These are phyloP conservation scores for Marasmius oreades DNA, from an alignment of 1,284 basidiomycete species.

Conservation along the genomic window DNA sequence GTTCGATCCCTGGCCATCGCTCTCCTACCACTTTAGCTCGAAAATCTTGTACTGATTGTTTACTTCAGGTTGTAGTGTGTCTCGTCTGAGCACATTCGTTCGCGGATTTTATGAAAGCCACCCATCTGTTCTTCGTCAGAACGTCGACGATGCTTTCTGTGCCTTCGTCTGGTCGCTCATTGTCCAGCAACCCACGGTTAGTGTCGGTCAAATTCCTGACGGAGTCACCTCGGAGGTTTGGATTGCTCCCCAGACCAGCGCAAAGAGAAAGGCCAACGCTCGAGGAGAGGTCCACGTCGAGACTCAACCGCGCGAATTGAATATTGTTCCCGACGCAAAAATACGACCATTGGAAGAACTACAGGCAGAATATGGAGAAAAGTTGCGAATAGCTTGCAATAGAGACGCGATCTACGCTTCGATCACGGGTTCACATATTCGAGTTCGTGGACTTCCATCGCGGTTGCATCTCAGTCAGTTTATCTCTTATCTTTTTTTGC, in stretches of 20 bases:
- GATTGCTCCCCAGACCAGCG: slow-evolving; percentile 69
- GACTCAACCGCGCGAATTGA: slow-evolving; percentile 41
- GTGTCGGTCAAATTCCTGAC: slow-evolving; percentile 61
- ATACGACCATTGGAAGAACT: slow-evolving; percentile 52
- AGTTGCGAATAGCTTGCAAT: slow-evolving; percentile 71
- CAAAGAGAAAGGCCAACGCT: slow-evolving; percentile 56
- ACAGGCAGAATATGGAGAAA: slow-evolving; percentile 50
- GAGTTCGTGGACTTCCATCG: slow-evolving; percentile 40
- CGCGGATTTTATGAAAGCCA: slow-evolving; percentile 54
- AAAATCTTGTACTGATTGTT: slow-evolving; percentile 20
- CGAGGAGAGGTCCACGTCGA: slow-evolving; percentile 47
- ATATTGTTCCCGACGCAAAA: slow-evolving; percentile 51
- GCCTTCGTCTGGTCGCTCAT: slow-evolving; percentile 80
- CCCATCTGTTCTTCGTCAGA: slow-evolving; percentile 41
- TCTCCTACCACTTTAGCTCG: slow-evolving; percentile 18
- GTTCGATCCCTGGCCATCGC: slow-evolving; percentile 41
- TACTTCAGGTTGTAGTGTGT: slow-evolving; percentile 61
- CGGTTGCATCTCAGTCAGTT: slow-evolving; percentile 11
- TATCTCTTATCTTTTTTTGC: slow-evolving; percentile 1
- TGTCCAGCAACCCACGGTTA: slow-evolving; percentile 65
- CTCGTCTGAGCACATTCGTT: slow-evolving; percentile 67
- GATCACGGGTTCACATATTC: slow-evolving; percentile 80
- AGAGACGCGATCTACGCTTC: slow-evolving; percentile 71
- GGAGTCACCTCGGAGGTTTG: slow-evolving; percentile 62
- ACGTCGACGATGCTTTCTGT: slow-evolving; percentile 71